Percentiles rank a stretch among this genome's conserved stretches.
Conservation (phyloP, 306 rosid genomes). For the Bauhinia variegata region DNA sequence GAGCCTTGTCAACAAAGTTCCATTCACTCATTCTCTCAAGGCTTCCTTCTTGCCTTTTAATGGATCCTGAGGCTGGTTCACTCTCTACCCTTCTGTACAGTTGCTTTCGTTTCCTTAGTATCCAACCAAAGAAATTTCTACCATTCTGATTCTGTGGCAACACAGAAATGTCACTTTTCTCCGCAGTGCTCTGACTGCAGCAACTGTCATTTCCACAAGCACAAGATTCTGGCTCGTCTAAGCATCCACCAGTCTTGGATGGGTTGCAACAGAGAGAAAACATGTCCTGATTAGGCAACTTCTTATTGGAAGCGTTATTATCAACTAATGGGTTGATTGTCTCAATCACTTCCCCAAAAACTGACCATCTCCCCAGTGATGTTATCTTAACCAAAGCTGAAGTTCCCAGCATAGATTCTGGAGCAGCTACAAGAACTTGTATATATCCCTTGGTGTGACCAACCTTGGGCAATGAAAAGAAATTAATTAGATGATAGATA, state of each 20-base stretch:
- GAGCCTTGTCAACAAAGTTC: conserved; percentile 75
- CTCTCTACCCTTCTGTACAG: conserved; percentile 42
- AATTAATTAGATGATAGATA: conserved; percentile 30
- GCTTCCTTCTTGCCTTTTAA: conserved; percentile 42
- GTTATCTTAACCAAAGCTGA: conserved; percentile 82
- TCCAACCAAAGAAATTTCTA: conserved; percentile 65
- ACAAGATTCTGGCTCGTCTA: conserved; percentile 49
- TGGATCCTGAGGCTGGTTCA: conserved; percentile 45
- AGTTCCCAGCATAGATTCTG: conserved; percentile 79
- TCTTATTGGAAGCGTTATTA: conserved; percentile 39
- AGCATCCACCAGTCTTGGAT: conserved; percentile 40
- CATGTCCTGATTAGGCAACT: conserved; percentile 32
- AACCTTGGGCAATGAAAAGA: conserved; percentile 59
- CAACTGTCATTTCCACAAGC: conserved; percentile 72
- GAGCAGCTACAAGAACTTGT: conserved; percentile 81
- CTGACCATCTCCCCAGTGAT: conserved; percentile 94
- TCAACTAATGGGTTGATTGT: conserved; percentile 43
- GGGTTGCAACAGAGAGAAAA: conserved; percentile 46
- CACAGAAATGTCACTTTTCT: conserved; percentile 31
- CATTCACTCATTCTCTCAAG: conserved; percentile 44
- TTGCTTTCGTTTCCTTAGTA: conserved; percentile 68
- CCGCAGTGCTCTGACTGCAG: conserved; percentile 48
- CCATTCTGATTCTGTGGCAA: conserved; percentile 48
- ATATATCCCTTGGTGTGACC: conserved; percentile 97
- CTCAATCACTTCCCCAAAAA: conserved; percentile 85